Conservation (phyloP, 1,284 basidiomycete genomes). For the Ceratobasidium papillatum region DNA sequence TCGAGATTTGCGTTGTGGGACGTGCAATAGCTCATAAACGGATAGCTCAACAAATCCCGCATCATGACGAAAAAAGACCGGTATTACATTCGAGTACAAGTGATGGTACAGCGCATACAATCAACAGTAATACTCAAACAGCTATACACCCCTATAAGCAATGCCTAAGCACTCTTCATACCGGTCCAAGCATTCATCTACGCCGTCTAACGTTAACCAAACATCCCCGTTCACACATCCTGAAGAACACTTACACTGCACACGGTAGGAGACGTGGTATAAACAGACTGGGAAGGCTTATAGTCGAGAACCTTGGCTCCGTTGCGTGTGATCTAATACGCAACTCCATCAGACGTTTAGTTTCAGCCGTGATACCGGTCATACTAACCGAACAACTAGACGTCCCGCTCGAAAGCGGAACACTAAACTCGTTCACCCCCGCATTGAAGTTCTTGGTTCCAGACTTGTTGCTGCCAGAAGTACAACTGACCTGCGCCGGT, state of each 20-base stretch:
- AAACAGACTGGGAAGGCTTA: constrained; percentile 11
- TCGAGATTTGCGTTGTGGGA: too few relatives aligned
- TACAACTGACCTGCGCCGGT: constrained; percentile 12
- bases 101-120: too few relatives aligned
- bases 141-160: too few relatives aligned
- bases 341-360: constrained; percentile 24
- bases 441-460: constrained; percentile 14
- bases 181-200: constrained; percentile 37
- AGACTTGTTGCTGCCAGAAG: constrained; percentile 21
- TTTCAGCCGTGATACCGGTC: too few relatives aligned
- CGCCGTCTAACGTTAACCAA: not conserved
- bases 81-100: too few relatives aligned
- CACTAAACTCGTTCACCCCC: constrained; percentile 32
- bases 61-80: not conserved
- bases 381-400: too few relatives aligned
- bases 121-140: too few relatives aligned
- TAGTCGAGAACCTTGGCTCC: constrained; percentile 17
- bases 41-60: too few relatives aligned
- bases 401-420: too few relatives aligned
- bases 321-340: constrained; percentile 13
- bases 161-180: too few relatives aligned
- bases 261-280: constrained; percentile 7
- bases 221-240: not conserved
- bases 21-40: too few relatives aligned
- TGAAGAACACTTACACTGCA: constrained; percentile 10